These are phyloP conservation scores for Botrytis deweyae DNA, from an alignment of 2,329 filamentous ascomycete species.

Conservation along the genomic window DNA sequence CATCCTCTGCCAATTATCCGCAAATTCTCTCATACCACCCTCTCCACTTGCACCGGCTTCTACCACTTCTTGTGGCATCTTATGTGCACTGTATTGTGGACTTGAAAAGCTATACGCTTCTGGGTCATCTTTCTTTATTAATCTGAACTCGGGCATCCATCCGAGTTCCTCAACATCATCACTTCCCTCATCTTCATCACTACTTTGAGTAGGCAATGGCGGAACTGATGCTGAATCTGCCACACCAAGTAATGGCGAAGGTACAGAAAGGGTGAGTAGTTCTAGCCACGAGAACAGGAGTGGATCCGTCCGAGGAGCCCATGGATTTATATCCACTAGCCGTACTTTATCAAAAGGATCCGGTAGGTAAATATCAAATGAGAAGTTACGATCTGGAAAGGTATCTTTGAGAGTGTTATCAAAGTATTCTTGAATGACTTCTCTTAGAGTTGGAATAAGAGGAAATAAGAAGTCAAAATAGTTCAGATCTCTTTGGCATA, in stretches of 20 bases:
- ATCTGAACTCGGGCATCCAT: slow-evolving; percentile 72
- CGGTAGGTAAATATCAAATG: slow-evolving; percentile 91
- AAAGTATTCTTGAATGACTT: slow-evolving; percentile 76
- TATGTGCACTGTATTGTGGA: slow-evolving; percentile 90
- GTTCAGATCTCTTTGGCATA: slow-evolving; percentile 87
- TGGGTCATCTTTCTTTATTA: slow-evolving; percentile 81
- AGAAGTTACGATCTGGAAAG: slow-evolving; percentile 81
- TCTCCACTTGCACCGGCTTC: slow-evolving; percentile 66
- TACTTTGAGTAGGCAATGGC: slow-evolving; percentile 40
- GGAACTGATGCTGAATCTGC: slow-evolving; percentile 39
- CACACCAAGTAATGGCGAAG: slow-evolving; percentile 55
- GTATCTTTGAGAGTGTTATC: slow-evolving; percentile 68
- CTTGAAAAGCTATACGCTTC: slow-evolving; percentile 84
- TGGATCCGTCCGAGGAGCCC: slow-evolving; percentile 85
- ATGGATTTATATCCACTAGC: slow-evolving; percentile 92
- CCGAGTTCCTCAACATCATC: slow-evolving; percentile 52
- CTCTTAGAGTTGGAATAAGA: slow-evolving; percentile 64
- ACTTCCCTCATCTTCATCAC: slow-evolving; percentile 48
- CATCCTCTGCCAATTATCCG: slow-evolving; percentile 69
- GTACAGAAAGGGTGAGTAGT: slow-evolving; percentile 69
- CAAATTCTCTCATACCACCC: slow-evolving; percentile 78
- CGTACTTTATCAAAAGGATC: slow-evolving; percentile 59
- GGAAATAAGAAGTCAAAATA: slow-evolving; percentile 76
- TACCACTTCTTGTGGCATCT: slow-evolving; percentile 90
- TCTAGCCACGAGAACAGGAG: slow-evolving; percentile 89